phyloP scores from a whole-genome alignment of 805 yeast genomes.

The Metschnikowia borealis region DNA sequence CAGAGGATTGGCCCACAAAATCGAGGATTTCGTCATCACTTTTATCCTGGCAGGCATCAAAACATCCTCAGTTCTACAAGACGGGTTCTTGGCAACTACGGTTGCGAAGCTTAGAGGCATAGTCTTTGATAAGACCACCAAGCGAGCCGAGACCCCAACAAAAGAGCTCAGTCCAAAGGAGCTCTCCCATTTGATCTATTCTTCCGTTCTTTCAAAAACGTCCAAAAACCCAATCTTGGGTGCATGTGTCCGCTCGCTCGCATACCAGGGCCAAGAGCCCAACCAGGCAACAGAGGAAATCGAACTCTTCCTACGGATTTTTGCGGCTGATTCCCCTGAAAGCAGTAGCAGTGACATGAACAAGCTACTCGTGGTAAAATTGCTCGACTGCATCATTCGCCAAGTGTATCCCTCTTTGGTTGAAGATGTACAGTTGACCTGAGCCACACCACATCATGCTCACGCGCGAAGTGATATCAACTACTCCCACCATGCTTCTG shows the following conservation, averaged over 20 bases:
- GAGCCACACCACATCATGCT: not conserved
- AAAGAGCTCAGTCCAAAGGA: not conserved
- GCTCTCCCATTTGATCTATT: constrained; percentile 3
- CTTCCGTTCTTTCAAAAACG: not conserved
- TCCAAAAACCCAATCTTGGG: constrained; percentile 1
- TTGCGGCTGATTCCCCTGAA: constrained; percentile 8
- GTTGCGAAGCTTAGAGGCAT: constrained; percentile 13
- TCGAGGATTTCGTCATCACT: constrained; percentile 8
- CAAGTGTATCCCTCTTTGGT: constrained; percentile 24
- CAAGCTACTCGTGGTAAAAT: constrained; percentile 19
- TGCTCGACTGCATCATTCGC: constrained; percentile 22
- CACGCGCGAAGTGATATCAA: not conserved
- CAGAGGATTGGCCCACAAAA: constrained; percentile 1
- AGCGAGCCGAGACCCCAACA: not conserved
- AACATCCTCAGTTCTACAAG: constrained; percentile 8
- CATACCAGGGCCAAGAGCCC: constrained; percentile 15
- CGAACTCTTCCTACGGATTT: constrained; percentile 11
- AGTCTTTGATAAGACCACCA: constrained; percentile 12
- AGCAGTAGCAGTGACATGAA: constrained; percentile 17
- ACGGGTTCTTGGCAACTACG: constrained; percentile 12
- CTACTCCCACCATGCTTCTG: not conserved
- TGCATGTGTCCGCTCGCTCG: constrained; percentile 6
- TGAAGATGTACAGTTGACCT: not conserved
- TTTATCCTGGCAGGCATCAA: constrained; percentile 2
- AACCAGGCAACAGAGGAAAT: constrained; percentile 17